Evolutionary conservation across 208 protist genomes (phyloP), one percentile per base, ranked within the genome.

Genomic region (Sergeia podlipaevii): DNA sequence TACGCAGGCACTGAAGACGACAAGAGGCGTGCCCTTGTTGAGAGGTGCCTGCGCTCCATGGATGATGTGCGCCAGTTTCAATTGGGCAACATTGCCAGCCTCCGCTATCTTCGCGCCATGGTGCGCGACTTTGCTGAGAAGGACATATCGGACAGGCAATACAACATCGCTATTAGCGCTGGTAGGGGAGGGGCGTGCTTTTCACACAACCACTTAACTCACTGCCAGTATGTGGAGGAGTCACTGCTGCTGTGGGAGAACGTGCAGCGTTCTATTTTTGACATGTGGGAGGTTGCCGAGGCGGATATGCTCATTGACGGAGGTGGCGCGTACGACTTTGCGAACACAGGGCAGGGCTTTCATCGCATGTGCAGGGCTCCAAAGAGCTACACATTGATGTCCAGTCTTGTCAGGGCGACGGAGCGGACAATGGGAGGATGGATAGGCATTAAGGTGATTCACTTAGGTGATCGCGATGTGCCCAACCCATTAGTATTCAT

Each of bases 401-500:
- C 76, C n/a, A 32, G 46, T 1, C 73, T 90, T 21, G 71, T 99
- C 7, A 62, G 44, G 36, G 49, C 88, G 23, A 77, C 90, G 15
- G 80, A 98, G 59, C 30, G 65, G 29, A 47, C 72, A 26, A 70
- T 97, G 45, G 87, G 88, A 30, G 74, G 85, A 17, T 98, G 97
- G 96, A 79, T 99, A 3, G 97, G 97, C 6, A 97, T 94, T 33
- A 93, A 89, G 39, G 97, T 98, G 0, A 95, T 99, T 45, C 97
- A 99, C 61, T 65, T 99, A 17, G 97, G 97, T 47, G 97, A 99
- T 66, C 74, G 85, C 36, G 97, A 98, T 56, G 97, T 99, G 34
- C 97, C 97, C 11, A 99, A 99, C 49, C 93, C 97, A 5, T 73
- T 99, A 0, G 91, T 98, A 24, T 99, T 99, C 71, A 98, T 99